Evolutionary conservation across 257 asterid genomes (phyloP).

Genomic region (Capsicum chinense): DNA sequence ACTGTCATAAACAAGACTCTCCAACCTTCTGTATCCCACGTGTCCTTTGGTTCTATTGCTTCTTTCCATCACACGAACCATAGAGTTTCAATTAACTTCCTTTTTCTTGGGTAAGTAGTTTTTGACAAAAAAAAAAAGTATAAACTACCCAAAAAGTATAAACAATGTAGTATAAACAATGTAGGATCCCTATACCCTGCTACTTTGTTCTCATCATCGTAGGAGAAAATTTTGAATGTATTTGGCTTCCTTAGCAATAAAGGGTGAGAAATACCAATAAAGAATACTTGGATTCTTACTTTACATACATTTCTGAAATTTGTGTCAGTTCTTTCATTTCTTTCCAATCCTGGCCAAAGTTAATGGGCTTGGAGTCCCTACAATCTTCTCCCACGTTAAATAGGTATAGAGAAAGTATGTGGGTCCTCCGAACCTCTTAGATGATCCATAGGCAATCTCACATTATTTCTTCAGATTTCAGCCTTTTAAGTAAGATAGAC

Average conservation of each 20-base stretch:
- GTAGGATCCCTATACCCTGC: background rate
- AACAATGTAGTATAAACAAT: background rate
- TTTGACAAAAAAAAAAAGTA: too few species aligned
- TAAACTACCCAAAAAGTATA: background rate
- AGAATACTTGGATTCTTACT: background rate
- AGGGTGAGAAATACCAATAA: background rate
- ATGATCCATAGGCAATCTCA: background rate
- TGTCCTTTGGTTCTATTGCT: constrained; percentile 13
- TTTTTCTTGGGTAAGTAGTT: too few species aligned
- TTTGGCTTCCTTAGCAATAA: background rate
- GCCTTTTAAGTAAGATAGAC: background rate
- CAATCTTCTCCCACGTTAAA: constrained; percentile 16
- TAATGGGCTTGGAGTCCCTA: constrained; percentile 1
- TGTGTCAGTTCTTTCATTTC: background rate
- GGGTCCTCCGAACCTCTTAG: background rate
- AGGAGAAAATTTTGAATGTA: background rate
- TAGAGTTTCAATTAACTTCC: background rate
- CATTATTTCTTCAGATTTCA: background rate
- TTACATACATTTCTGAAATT: background rate
- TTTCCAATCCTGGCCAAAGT: constrained; percentile 2
- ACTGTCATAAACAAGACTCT: background rate
- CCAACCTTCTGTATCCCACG: background rate
- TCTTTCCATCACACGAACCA: background rate
- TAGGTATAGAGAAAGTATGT: background rate
- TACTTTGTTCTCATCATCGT: background rate